phyloP scores from a whole-genome alignment of 768 basidiomycete species.

The Wakefieldia striispora region DNA sequence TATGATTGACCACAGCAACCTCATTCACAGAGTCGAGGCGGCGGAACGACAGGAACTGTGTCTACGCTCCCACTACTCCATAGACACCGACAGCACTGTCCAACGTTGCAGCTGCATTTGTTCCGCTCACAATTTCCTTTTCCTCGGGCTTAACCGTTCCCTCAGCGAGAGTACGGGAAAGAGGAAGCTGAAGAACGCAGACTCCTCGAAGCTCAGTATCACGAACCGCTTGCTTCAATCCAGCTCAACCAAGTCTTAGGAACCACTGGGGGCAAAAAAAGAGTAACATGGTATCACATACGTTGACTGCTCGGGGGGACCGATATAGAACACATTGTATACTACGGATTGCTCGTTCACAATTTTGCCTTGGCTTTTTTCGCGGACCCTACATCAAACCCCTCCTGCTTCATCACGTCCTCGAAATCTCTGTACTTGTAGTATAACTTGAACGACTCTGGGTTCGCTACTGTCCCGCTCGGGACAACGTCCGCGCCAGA shows the following conservation, averaged over 20 bases:
- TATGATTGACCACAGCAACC: no score
- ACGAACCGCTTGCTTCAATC: background rate
- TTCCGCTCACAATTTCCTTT: no score
- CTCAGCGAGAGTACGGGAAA: constrained; percentile 8
- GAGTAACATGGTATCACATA: constrained; percentile 8
- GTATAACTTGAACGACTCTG: constrained; percentile 61
- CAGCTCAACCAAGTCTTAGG: background rate
- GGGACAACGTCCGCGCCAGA: constrained; percentile 64
- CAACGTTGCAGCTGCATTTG: no score
- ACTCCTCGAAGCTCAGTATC: constrained; percentile 8
- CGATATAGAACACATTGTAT: background rate
- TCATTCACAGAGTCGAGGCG: no score
- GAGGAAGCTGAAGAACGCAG: constrained; percentile 15
- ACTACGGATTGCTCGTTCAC: constrained; percentile 1
- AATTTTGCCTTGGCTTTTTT: constrained; percentile 8
- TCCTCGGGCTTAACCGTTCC: background rate
- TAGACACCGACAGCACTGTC: no score
- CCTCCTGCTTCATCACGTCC: constrained; percentile 16
- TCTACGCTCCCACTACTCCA: no score
- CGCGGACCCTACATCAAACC: background rate
- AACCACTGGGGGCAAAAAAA: constrained; percentile 5
- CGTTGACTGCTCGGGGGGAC: constrained; percentile 14
- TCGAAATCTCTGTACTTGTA: constrained; percentile 61
- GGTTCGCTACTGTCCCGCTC: constrained; percentile 75
- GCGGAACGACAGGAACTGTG: no score